phyloP scores from a whole-genome alignment of 106 monocot species.

The Vanilla planifolia region DNA sequence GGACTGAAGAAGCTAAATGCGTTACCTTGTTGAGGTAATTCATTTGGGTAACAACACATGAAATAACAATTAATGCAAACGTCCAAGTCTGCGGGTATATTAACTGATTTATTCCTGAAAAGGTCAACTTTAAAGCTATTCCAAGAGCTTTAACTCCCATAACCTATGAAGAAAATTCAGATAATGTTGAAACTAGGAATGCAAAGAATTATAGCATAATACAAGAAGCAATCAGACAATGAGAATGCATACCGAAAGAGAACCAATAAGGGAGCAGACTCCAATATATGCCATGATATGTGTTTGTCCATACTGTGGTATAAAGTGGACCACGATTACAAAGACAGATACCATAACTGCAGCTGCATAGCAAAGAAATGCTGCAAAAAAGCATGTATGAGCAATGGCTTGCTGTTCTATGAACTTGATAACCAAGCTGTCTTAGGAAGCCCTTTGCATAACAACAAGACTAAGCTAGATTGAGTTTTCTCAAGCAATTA shows the following conservation, averaged over 20 bases:
- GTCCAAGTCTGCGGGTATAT: conserved; percentile 59
- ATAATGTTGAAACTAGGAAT: neutral
- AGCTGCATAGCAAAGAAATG: conserved; percentile 34
- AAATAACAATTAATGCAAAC: conserved; percentile 32
- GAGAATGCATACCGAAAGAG: conserved; percentile 32
- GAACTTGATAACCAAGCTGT: neutral
- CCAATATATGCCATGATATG: conserved; percentile 47
- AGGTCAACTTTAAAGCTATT: conserved; percentile 60
- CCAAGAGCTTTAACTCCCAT: conserved; percentile 70
- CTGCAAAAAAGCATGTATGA: conserved; percentile 20
- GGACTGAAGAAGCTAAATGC: neutral
- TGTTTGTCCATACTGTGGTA: conserved; percentile 43
- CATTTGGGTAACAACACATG: conserved; percentile 42
- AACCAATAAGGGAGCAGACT: conserved; percentile 51
- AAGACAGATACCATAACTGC: conserved; percentile 30
- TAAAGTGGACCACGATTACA: conserved; percentile 24
- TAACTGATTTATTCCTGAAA: conserved; percentile 60
- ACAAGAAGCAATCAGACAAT: neutral
- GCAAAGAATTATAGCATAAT: neutral
- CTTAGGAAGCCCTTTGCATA: neutral
- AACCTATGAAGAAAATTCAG: conserved; percentile 25
- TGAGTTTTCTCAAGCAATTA: neutral
- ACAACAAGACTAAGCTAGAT: neutral
- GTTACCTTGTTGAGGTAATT: conserved; percentile 65
- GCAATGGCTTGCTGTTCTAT: neutral